Base-by-base conservation (phyloP, 176 grass and related monocot genomes). In the Eragrostis nindensis region DNA sequence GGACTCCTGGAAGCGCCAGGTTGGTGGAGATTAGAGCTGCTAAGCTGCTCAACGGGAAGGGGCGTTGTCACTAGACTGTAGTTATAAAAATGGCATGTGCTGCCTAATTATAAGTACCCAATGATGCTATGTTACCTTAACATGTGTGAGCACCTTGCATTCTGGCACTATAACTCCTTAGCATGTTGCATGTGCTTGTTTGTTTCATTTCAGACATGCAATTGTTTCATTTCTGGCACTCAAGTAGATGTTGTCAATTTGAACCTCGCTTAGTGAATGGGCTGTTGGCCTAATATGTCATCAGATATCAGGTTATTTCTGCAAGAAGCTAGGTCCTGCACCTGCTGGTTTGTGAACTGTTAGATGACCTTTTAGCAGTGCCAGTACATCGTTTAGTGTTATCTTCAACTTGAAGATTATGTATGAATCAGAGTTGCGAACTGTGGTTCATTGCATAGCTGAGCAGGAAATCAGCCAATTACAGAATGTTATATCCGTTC, bases 1-100 rank as follows among this genome's bases (percentile, higher is more conserved):
- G 79, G 93, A 91, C 82, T 97, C 93, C 0, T 96, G 85, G 88
- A 96, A 96, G 27, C 86, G 88, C 17, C 90, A 96, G 64, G 93
- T 96, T 71, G 93, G 93, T 26, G 85, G 90, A 1, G 87, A 81
- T 54, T 96, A 56, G 85, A 54, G 66, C 41, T 62, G 27, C 46
- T 17, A 75, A 19, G 48, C 44, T 78, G 54, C 70, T 74, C 1
- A 16, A 30, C 42, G 32, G 49, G 26, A 22, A 80, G 16, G 6
- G 44, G 18, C 44, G 68, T 42, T 42, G 68, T 42, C 18, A 19
- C 38, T 5, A 19, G 53, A 62, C 75, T 14, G 43, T 66, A 78
- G 74, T 38, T 86, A 26, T 13, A 36, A n/a, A 16, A 70, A 63
- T 85, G 44, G 71, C 66, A 16, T 75, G 5, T 60, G 62, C 41